Evolutionary conservation across 2,329 filamentous ascomycete genomes (phyloP).

Genomic region (Colletotrichum tropicale): DNA sequence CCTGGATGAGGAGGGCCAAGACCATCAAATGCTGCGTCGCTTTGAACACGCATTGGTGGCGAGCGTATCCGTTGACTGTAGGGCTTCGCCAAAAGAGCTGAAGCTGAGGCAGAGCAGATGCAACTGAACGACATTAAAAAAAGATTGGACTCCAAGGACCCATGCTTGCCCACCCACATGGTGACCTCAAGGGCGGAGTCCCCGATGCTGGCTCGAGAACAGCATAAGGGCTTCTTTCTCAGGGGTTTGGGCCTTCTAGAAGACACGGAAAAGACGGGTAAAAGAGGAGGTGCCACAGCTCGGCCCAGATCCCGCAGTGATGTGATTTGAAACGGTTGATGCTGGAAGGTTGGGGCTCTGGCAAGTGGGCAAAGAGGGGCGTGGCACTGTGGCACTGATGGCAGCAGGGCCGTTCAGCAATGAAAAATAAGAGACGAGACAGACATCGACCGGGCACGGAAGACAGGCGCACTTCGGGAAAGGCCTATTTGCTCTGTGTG

Average conservation of each 20-base stretch:
- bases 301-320: conserved; percentile 19
- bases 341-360: conserved; percentile 12
- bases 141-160: neutral
- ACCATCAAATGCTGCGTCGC: neutral
- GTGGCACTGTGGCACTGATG: neutral
- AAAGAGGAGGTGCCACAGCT: conserved; percentile 18
- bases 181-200: neutral
- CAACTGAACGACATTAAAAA: neutral
- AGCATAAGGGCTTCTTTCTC: neutral
- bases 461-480: conserved; percentile 15
- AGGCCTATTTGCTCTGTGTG: neutral
- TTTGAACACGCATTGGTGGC: neutral
- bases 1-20: neutral
- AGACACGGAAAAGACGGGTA: conserved; percentile 18
- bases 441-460: conserved; percentile 14
- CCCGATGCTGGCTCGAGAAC: conserved; percentile 10
- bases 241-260: conserved; percentile 15
- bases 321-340: conserved; percentile 21
- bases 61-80: neutral
- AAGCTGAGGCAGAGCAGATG: neutral
- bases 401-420: neutral
- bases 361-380: neutral
- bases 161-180: neutral
- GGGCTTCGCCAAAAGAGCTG: neutral
- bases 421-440: conserved; percentile 12